phyloP scores from a whole-genome alignment of 2,329 filamentous ascomycete species.

The Epichloe elymi region DNA sequence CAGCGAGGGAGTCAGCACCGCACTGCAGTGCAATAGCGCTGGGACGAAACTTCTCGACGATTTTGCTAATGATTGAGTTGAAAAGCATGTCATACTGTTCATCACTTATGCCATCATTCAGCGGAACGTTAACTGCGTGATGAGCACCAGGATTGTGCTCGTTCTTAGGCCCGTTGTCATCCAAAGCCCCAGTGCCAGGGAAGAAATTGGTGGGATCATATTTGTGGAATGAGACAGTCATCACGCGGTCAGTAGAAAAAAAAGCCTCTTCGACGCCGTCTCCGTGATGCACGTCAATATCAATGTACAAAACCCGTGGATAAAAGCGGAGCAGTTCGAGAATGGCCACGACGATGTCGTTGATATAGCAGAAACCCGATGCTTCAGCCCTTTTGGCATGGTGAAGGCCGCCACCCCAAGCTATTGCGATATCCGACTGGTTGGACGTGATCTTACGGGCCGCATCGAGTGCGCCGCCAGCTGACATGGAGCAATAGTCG shows the following conservation, averaged over 20 bases:
- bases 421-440: conserved; percentile 90
- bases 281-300: conserved; percentile 86
- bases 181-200: conserved; percentile 76
- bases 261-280: conserved; percentile 88
- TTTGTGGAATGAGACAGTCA: conserved; percentile 94
- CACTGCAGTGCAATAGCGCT: conserved; percentile 89
- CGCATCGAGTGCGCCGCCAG: conserved; percentile 80
- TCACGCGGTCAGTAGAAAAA: conserved; percentile 75
- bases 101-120: conserved; percentile 84
- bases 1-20: conserved; percentile 85
- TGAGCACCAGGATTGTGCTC: conserved; percentile 79
- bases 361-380: conserved; percentile 96
- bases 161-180: conserved; percentile 72
- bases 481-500: conserved; percentile 89
- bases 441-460: conserved; percentile 76
- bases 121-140: conserved; percentile 79
- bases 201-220: conserved; percentile 79
- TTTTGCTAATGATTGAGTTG: conserved; percentile 63
- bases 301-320: conserved; percentile 82
- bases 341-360: conserved; percentile 92
- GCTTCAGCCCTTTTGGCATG: conserved; percentile 92
- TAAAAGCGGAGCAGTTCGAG: conserved; percentile 73
- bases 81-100: conserved; percentile 81
- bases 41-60: conserved; percentile 74
- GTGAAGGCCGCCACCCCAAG: conserved; percentile 93